These are phyloP conservation scores for Liquidambar formosana DNA, from an alignment of 164 flowering plant genomes.

Conservation along the genomic window DNA sequence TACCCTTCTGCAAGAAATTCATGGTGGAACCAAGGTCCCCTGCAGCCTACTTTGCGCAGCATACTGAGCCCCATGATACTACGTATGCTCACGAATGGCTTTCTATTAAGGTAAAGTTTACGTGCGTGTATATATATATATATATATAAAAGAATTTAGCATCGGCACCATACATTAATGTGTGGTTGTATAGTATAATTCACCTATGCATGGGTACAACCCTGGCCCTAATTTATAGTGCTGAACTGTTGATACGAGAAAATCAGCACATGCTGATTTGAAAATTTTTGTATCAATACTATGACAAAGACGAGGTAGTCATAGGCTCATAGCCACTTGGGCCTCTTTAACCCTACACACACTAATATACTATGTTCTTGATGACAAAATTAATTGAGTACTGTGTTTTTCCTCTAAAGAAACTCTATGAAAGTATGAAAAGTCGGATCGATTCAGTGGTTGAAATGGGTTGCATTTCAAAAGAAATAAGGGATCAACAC, in stretches of 20 bases:
- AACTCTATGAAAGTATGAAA: slow-evolving; percentile 32
- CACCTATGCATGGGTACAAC: too few relatives aligned
- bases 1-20: slow-evolving; percentile 32
- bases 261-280: too few relatives aligned
- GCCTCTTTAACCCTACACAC: too few relatives aligned
- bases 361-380: not conserved
- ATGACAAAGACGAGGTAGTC: too few relatives aligned
- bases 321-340: too few relatives aligned
- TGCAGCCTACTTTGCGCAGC: slow-evolving; percentile 18
- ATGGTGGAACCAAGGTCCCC: slow-evolving; percentile 33
- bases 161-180: too few relatives aligned
- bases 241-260: too few relatives aligned
- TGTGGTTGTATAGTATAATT: too few relatives aligned
- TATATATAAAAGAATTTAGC: too few relatives aligned
- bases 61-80: not conserved
- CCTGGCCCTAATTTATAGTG: too few relatives aligned
- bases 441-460: slow-evolving; percentile 22
- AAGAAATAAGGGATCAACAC: slow-evolving; percentile 22
- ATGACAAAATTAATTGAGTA: not conserved
- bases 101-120: slow-evolving; percentile 9
- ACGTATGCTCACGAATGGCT: slow-evolving; percentile 5
- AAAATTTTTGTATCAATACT: too few relatives aligned
- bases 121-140: too few relatives aligned
- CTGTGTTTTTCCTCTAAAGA: not conserved
- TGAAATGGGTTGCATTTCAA: slow-evolving; percentile 15